Base-by-base conservation (phyloP, 768 basidiomycete genomes). In the Auricularia sp. region DNA sequence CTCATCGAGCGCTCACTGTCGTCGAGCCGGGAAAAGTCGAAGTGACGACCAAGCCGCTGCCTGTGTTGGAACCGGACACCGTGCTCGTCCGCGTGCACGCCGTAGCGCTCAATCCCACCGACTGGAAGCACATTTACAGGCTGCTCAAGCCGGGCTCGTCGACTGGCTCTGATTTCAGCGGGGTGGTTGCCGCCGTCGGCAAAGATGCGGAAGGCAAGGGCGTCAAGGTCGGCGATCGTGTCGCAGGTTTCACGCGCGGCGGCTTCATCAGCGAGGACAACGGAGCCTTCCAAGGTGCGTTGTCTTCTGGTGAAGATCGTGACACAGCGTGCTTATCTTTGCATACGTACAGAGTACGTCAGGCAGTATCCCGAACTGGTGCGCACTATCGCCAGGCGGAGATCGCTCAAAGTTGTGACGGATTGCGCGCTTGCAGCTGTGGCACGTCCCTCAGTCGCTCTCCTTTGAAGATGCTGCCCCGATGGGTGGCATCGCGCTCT, bases 141-240 rank as follows among this genome's bases (percentile, higher is more conserved):
- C 56, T 68, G 5, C 66, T 69, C 8, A 64, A 68, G 44, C 66
- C 67, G 16, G 69, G 67, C 13, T 44, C 61, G 51, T 66, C 67
- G 13, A 56, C 65, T 3, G 70, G 70, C 11, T 66, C 64, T 47
- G 68, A 69, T 51, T 70, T 70, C 64, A 67, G 69, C 21, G 70
- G 70, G 18, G 70, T 68, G 59, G 64, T 69, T 44, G 67, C 64
- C 11, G 64, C 71, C n/a, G 36, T 69, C 42, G 69, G 69, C 3
- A 62, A 39, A 6, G 62, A 67, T 14, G 70, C 66, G n/a, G 54
- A 62, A 29, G 62, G 42, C 29, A 69, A 68, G 54, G 69, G 70
- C 13, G 24, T 67, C 47, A 63, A 65, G 24, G 67, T 69, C 24
- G 70, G 70, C 29, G 70, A 70, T 62, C 42, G 64, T 2, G 70